A percentile compares a stretch with the other conserved stretches of the same genome.
Conservation (phyloP, 2,329 filamentous ascomycete genomes). For the Exophiala sp. region DNA sequence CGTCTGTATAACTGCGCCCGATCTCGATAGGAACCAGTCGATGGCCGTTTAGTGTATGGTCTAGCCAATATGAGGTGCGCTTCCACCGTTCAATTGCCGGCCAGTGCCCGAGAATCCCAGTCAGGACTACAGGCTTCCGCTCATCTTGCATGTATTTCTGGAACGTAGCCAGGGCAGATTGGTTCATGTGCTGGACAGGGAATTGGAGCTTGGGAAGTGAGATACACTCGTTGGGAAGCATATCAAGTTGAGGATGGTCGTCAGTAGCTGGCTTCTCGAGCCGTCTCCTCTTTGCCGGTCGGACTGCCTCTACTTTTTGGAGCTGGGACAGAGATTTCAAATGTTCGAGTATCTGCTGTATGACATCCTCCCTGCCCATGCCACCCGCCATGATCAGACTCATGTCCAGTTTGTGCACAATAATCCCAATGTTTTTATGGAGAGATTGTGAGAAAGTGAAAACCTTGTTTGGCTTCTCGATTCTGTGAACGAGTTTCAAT, state of each 20-base stretch:
- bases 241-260: not conserved
- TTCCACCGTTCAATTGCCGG: slow-evolving; percentile 76
- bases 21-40: slow-evolving; percentile 77
- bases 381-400: slow-evolving; percentile 72
- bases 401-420: slow-evolving; percentile 68
- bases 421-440: slow-evolving; percentile 44
- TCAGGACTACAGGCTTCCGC: slow-evolving; percentile 65
- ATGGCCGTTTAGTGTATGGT: slow-evolving; percentile 69
- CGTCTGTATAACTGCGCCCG: too few species aligned
- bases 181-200: slow-evolving; percentile 40
- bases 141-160: slow-evolving; percentile 54
- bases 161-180: slow-evolving; percentile 58
- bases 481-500: slow-evolving; percentile 32
- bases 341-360: slow-evolving; percentile 31
- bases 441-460: not conserved
- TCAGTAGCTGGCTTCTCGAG: not conserved
- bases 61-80: slow-evolving; percentile 44
- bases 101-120: slow-evolving; percentile 65
- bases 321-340: not conserved
- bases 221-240: slow-evolving; percentile 10
- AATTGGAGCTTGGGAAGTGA: slow-evolving; percentile 34
- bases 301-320: not conserved
- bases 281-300: slow-evolving; percentile 6
- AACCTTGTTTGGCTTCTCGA: not conserved
- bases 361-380: slow-evolving; percentile 49